Conservation (phyloP, 257 asterid species). For the Solanum tarapatanum region DNA sequence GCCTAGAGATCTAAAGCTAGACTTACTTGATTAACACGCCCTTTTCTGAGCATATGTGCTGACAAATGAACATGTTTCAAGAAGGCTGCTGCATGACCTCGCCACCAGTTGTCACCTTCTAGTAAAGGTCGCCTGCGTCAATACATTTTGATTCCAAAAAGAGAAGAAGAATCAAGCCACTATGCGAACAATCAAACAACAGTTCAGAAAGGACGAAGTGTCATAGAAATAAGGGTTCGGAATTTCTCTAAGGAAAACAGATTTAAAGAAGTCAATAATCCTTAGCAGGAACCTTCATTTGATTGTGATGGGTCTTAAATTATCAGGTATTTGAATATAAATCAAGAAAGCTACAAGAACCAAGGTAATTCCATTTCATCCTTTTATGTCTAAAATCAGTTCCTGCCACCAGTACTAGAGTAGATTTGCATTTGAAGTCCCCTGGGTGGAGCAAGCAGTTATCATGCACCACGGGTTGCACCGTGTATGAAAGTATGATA, state of each 20-base stretch:
- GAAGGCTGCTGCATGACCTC: constrained; percentile 27
- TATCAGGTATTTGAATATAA: neutral
- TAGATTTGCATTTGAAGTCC: neutral
- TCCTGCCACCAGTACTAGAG: neutral
- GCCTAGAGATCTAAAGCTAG: neutral
- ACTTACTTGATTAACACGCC: constrained; percentile 24
- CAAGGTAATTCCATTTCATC: neutral
- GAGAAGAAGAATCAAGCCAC: neutral
- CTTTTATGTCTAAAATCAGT: neutral
- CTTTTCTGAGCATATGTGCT: constrained; percentile 17
- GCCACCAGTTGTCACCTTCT: constrained; percentile 29
- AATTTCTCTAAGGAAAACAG: neutral
- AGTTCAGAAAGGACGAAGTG: neutral
- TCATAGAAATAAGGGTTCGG: neutral
- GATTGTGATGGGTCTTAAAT: neutral
- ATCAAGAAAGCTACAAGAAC: neutral
- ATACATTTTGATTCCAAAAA: neutral
- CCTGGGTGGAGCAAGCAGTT: neutral
- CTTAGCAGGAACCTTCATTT: neutral
- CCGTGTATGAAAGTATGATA: neutral
- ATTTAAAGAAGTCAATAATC: neutral
- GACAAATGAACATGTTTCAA: constrained; percentile 12
- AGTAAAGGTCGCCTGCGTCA: constrained; percentile 9
- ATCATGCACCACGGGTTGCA: neutral
- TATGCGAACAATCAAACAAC: neutral